Conservation (phyloP, 1,284 basidiomycete species). For the Fomes fomentarius region DNA sequence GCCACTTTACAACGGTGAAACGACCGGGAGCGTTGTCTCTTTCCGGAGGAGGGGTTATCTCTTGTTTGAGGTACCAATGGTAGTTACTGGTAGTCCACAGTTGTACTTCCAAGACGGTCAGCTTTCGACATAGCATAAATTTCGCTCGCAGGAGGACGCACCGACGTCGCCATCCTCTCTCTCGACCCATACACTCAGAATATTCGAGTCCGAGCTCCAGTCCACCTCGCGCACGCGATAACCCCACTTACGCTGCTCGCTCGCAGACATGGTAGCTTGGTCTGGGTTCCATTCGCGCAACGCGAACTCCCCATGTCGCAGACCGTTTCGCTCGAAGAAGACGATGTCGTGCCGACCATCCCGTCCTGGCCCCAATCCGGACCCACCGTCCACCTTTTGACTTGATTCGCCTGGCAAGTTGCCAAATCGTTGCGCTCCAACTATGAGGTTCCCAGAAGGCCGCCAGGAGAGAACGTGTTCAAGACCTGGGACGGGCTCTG, state of each 20-base stretch:
- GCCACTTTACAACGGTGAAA: constrained; percentile 82
- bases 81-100: constrained; percentile 97
- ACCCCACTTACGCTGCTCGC: constrained; percentile 46
- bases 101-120: constrained; percentile 63
- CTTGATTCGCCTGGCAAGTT: constrained; percentile 11
- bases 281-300: constrained; percentile 49
- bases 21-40: constrained; percentile 37
- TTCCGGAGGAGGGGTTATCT: constrained; percentile 56
- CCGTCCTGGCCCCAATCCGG: constrained; percentile 69
- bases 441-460: constrained; percentile 88
- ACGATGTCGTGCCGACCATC: constrained; percentile 84
- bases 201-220: constrained; percentile 91
- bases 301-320: constrained; percentile 90
- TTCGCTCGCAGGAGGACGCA: constrained; percentile 31
- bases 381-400: constrained; percentile 41
- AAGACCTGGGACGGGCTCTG: constrained; percentile 82
- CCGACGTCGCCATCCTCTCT: constrained; percentile 69
- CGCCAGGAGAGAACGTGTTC: constrained; percentile 87
- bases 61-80: constrained; percentile 96
- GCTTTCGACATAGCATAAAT: background rate
- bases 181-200: constrained; percentile 87
- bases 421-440: constrained; percentile 79
- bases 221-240: constrained; percentile 76
- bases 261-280: background rate
- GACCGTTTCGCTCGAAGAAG: constrained; percentile 95